Conservation (phyloP, 1,139 yeast genomes). For the Candida tropicalis region DNA sequence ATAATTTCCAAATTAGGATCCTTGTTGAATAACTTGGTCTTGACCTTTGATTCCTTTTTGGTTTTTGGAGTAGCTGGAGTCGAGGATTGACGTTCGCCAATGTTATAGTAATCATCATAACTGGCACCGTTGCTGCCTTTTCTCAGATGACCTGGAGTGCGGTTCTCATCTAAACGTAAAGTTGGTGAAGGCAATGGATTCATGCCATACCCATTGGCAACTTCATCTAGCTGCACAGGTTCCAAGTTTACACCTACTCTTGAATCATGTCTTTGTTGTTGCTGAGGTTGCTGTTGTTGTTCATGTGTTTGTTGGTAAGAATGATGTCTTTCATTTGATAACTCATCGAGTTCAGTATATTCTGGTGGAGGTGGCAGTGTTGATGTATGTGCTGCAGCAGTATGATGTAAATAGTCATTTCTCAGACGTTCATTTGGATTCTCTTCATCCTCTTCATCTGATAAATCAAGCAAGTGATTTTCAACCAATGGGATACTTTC, state of each 20-base stretch:
- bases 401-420: neutral
- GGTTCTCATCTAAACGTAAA: slow-evolving; percentile 2
- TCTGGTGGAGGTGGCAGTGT: slow-evolving; percentile 3
- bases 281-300: neutral
- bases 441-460: slow-evolving; percentile 10
- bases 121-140: slow-evolving; percentile 2
- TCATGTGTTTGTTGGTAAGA: neutral
- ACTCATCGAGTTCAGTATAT: slow-evolving; percentile 2
- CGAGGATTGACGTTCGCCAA: slow-evolving; percentile 3
- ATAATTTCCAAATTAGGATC: slow-evolving; percentile 18
- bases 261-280: neutral
- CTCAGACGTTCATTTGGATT: neutral
- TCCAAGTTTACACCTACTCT: slow-evolving; percentile 1
- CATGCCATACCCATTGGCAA: slow-evolving; percentile 4
- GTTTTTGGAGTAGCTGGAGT: slow-evolving; percentile 3
- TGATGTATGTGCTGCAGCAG: neutral
- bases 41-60: slow-evolving; percentile 16
- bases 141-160: slow-evolving; percentile 7
- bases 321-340: neutral
- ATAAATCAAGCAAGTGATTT: slow-evolving; percentile 6
- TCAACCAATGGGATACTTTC: slow-evolving; percentile 12
- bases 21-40: slow-evolving; percentile 16
- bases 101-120: slow-evolving; percentile 8
- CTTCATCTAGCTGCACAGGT: slow-evolving; percentile 4
- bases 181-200: slow-evolving; percentile 9